Evolutionary conservation across 2,329 filamentous ascomycete genomes (phyloP).

Genomic region (Ceratocystis colombiana): DNA sequence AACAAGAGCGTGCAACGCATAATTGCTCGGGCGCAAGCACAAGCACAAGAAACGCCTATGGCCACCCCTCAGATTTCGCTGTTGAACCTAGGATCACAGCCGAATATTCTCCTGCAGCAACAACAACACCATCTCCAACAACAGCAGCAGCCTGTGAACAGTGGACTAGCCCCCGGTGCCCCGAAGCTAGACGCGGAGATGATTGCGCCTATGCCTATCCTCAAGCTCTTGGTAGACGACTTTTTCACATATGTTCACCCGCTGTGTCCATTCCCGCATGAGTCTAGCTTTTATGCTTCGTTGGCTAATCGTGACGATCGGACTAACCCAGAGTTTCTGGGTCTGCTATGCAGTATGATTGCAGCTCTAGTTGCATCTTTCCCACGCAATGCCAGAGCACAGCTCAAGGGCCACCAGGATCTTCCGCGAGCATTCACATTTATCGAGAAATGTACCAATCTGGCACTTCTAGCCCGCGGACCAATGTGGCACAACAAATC

Average conservation of each 20-base stretch:
- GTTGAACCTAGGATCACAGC: conserved; percentile 18
- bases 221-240: conserved; percentile 64
- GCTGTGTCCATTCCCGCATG: conserved; percentile 66
- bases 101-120: conserved; percentile 7
- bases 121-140: neutral
- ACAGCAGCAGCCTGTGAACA: conserved; percentile 2
- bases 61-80: conserved; percentile 30
- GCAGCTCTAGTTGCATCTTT: conserved; percentile 64
- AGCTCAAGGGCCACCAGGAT: conserved; percentile 56
- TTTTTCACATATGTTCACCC: conserved; percentile 78
- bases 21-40: conserved; percentile 28
- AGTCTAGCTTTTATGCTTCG: conserved; percentile 62
- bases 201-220: conserved; percentile 58
- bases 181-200: conserved; percentile 49
- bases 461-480: conserved; percentile 59
- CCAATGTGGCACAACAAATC: conserved; percentile 41
- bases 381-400: conserved; percentile 57
- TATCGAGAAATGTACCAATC: conserved; percentile 59
- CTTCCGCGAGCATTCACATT: conserved; percentile 61
- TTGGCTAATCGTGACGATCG: conserved; percentile 58
- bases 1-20: conserved; percentile 37
- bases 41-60: conserved; percentile 46
- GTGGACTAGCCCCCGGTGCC: conserved; percentile 1
- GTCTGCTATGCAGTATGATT: conserved; percentile 64
- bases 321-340: conserved; percentile 56